Percentiles rank a stretch among this genome's conserved stretches.
Conservation (phyloP, 805 yeast genomes). For the Torulaspora gathmanii region DNA sequence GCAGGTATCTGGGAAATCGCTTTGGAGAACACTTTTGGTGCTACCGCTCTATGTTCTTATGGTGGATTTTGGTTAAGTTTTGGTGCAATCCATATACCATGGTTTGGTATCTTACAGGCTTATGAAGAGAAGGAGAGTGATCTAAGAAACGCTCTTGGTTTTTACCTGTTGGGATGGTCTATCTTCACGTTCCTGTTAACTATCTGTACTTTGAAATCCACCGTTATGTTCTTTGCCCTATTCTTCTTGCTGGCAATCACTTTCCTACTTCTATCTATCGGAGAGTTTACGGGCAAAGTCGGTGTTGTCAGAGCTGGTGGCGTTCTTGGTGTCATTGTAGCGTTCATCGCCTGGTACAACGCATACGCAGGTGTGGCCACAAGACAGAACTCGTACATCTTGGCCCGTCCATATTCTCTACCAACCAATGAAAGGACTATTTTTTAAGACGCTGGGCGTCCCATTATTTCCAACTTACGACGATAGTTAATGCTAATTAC, state of each 20-base stretch:
- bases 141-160: constrained; percentile 48
- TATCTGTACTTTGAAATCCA: constrained; percentile 52
- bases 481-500: neutral
- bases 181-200: constrained; percentile 50
- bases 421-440: constrained; percentile 24
- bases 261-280: constrained; percentile 48
- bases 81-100: constrained; percentile 50
- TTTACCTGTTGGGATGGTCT: constrained; percentile 55
- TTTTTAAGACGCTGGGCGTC: constrained; percentile 3
- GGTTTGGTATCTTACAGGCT: constrained; percentile 54
- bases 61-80: constrained; percentile 67
- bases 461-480: neutral
- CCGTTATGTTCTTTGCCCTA: constrained; percentile 53
- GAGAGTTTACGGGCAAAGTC: constrained; percentile 42
- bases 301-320: constrained; percentile 52
- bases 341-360: constrained; percentile 58
- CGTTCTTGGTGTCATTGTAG: constrained; percentile 52
- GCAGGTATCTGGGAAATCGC: constrained; percentile 66
- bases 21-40: constrained; percentile 61
- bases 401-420: constrained; percentile 27
- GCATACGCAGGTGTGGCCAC: constrained; percentile 64
- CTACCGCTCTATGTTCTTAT: constrained; percentile 51
- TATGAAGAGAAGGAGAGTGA: constrained; percentile 39
- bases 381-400: constrained; percentile 47
- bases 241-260: constrained; percentile 50